phyloP scores from a whole-genome alignment of 176 grass and related monocot species.

The Bromus sterilis region DNA sequence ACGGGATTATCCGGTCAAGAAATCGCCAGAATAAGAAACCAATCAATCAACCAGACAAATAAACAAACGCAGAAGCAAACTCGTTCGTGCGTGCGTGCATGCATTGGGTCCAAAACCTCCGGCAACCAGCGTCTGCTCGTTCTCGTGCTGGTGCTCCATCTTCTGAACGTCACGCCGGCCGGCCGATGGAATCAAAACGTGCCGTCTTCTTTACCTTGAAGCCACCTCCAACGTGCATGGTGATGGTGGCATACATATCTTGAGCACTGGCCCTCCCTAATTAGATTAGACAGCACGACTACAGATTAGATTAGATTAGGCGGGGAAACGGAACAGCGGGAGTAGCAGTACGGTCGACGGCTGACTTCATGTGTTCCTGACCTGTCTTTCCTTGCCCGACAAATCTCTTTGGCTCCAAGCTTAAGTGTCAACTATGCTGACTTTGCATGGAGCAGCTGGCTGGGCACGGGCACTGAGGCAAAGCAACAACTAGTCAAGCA shows the following conservation, averaged over 20 bases:
- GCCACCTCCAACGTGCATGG: slow-evolving; percentile 11
- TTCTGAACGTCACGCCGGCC: neutral
- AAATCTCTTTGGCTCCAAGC: slow-evolving; percentile 1
- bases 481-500: too few species aligned
- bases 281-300: neutral
- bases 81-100: too few species aligned
- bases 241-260: neutral
- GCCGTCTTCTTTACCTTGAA: slow-evolving; percentile 25
- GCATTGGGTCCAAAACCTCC: neutral
- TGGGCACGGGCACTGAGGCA: neutral
- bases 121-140: neutral
- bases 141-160: too few species aligned
- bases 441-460: slow-evolving; percentile 1
- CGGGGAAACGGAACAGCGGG: neutral
- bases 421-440: neutral
- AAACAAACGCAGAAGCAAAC: neutral
- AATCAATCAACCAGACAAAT: neutral
- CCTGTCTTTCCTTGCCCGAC: slow-evolving; percentile 20
- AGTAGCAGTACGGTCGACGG: slow-evolving; percentile 5
- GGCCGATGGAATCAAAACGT: slow-evolving; percentile 2
- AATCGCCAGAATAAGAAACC: neutral
- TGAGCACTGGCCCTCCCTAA: neutral
- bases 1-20: neutral
- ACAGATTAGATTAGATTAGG: too few species aligned
- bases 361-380: slow-evolving; percentile 29